Conservation (phyloP, 1,284 basidiomycete genomes). For the Austropuccinia psidii region DNA sequence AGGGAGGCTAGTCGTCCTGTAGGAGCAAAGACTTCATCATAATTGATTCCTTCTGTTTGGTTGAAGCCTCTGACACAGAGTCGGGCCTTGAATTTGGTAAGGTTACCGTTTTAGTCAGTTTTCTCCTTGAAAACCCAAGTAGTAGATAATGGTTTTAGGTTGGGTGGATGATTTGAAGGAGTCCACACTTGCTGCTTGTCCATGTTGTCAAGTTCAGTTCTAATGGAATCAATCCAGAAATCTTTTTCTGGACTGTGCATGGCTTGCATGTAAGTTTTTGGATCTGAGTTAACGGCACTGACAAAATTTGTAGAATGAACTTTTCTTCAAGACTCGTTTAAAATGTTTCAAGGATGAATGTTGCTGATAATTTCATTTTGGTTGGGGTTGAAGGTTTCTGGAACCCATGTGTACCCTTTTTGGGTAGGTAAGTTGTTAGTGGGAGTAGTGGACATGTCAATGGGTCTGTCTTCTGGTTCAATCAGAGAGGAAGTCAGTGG, state of each 20-base stretch:
- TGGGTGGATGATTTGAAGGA: neutral
- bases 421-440: too few relatives aligned
- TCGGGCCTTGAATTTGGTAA: conserved; percentile 1
- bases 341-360: neutral
- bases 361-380: neutral
- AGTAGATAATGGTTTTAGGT: neutral
- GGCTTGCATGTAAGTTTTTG: neutral
- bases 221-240: neutral
- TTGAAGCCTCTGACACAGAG: neutral
- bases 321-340: too few relatives aligned
- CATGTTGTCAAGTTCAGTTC: neutral
- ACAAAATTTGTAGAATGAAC: too few relatives aligned
- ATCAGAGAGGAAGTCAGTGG: too few relatives aligned
- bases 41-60: neutral
- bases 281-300: too few relatives aligned
- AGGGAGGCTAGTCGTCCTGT: neutral
- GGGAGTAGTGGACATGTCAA: too few relatives aligned
- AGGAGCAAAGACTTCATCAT: conserved; percentile 1
- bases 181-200: neutral
- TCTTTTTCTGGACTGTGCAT: neutral
- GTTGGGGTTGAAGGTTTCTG: too few relatives aligned
- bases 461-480: too few relatives aligned
- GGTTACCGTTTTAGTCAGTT: neutral
- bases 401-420: too few relatives aligned
- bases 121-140: conserved; percentile 15